These are phyloP conservation scores for Penicillium sp. DNA, from an alignment of 2,329 filamentous ascomycete genomes.

Conservation along the genomic window DNA sequence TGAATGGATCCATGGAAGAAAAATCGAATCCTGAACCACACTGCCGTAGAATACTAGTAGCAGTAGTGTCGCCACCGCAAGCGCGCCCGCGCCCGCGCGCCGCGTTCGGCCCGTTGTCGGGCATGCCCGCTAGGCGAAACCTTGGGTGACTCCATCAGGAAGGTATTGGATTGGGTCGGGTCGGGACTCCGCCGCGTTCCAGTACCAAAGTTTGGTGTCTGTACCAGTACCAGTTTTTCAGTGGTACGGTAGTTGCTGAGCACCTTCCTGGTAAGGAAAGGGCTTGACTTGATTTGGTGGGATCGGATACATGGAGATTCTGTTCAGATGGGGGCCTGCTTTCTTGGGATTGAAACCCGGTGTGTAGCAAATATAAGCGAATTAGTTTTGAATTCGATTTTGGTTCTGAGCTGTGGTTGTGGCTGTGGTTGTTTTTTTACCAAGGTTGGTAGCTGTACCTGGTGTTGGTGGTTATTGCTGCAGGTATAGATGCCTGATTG, in stretches of 20 bases:
- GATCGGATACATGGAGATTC: neutral
- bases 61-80: neutral
- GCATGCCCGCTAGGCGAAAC: slow-evolving; percentile 28
- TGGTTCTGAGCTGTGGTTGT: neutral
- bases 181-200: slow-evolving; percentile 17
- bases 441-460: neutral
- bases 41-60: neutral
- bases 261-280: slow-evolving; percentile 23
- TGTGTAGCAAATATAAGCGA: neutral
- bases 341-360: neutral
- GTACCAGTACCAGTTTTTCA: neutral
- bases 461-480: neutral
- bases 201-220: slow-evolving; percentile 6
- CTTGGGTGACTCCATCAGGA: slow-evolving; percentile 11
- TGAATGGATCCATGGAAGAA: neutral
- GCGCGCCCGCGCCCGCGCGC: slow-evolving; percentile 23
- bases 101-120: slow-evolving; percentile 29
- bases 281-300: neutral
- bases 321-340: neutral
- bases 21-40: neutral
- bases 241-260: neutral
- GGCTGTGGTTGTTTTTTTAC: neutral
- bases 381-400: neutral
- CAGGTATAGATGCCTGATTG: neutral
- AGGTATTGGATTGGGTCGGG: slow-evolving; percentile 12